phyloP scores from a whole-genome alignment of 495 filamentous ascomycete genomes.

The Penicillium canescens region DNA sequence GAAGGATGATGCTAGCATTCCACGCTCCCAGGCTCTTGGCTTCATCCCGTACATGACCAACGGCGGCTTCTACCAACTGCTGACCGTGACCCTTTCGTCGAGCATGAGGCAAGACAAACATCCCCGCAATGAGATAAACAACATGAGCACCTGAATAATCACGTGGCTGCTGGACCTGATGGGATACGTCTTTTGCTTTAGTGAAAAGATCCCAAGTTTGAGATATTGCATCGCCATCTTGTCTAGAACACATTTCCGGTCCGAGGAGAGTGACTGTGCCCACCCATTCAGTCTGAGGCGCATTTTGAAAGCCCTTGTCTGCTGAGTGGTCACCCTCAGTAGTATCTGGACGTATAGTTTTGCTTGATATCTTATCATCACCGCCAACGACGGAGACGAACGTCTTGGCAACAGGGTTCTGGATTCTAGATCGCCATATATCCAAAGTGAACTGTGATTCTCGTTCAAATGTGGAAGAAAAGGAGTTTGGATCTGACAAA shows the following conservation, averaged over 20 bases:
- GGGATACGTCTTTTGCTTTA: conserved; percentile 4
- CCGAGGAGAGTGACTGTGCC: conserved; percentile 30
- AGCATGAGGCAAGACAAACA: conserved; percentile 47
- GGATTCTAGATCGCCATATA: conserved; percentile 43
- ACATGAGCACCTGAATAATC: conserved; percentile 24
- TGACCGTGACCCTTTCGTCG: conserved; percentile 44
- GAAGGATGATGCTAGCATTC: conserved; percentile 27
- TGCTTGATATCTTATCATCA: conserved; percentile 1
- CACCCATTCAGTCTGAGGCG: conserved; percentile 23
- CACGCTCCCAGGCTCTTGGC: conserved; percentile 17
- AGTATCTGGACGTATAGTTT: neutral
- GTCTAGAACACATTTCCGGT: conserved; percentile 14
- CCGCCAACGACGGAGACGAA: conserved; percentile 36
- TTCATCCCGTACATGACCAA: conserved; percentile 25
- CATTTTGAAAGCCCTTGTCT: conserved; percentile 6
- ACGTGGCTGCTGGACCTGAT: conserved; percentile 6
- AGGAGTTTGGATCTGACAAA: conserved; percentile 35
- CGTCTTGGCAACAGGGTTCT: conserved; percentile 43
- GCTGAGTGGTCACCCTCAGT: neutral
- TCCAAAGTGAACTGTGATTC: conserved; percentile 43
- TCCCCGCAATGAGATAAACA: conserved; percentile 28
- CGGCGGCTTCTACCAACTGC: conserved; percentile 36
- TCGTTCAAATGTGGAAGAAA: conserved; percentile 47
- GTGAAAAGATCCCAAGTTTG: conserved; percentile 13
- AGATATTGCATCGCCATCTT: conserved; percentile 17